These are phyloP conservation scores for Phytophthora podocarpi DNA, from an alignment of 352 stramenopile species.

Conservation along the genomic window DNA sequence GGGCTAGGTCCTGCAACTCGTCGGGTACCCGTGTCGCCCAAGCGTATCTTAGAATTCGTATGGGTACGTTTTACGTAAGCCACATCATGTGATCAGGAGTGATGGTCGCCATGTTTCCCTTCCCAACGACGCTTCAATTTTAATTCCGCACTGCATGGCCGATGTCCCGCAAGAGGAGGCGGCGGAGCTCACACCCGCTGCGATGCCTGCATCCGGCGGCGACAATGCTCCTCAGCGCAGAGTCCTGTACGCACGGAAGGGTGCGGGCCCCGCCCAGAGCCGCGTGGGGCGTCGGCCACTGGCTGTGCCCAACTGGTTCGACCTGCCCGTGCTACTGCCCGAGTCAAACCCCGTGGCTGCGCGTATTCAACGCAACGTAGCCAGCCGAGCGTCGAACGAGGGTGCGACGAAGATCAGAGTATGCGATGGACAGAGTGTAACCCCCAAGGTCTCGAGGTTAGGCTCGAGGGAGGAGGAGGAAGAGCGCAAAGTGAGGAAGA, in stretches of 20 bases:
- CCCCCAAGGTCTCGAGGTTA: conserved; percentile 59
- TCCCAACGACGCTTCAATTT: conserved; percentile 9
- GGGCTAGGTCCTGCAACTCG: neutral
- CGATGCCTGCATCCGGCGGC: neutral
- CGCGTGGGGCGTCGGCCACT: conserved; percentile 23
- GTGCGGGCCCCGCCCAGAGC: conserved; percentile 1
- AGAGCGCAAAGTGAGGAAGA: conserved; percentile 17
- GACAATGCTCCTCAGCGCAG: conserved; percentile 25
- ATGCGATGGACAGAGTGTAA: neutral
- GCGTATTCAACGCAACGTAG: conserved; percentile 48
- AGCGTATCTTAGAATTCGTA: conserved; percentile 23
- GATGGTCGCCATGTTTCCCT: conserved; percentile 6
- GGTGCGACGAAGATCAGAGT: neutral
- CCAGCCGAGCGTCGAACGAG: neutral
- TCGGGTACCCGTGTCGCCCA: no score
- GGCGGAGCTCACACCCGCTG: neutral
- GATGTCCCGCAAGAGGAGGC: conserved; percentile 4
- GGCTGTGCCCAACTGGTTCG: conserved; percentile 61
- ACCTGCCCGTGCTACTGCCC: conserved; percentile 63
- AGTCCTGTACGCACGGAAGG: conserved; percentile 41
- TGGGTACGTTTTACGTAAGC: conserved; percentile 1
- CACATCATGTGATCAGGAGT: conserved; percentile 6
- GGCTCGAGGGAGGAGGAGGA: conserved; percentile 25
- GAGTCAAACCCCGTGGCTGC: conserved; percentile 43
- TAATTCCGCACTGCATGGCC: conserved; percentile 16